Evolutionary conservation across 345 rosid genomes (phyloP), one percentile per base, ranked within the genome.

Genomic region (Gossypium raimondii): DNA sequence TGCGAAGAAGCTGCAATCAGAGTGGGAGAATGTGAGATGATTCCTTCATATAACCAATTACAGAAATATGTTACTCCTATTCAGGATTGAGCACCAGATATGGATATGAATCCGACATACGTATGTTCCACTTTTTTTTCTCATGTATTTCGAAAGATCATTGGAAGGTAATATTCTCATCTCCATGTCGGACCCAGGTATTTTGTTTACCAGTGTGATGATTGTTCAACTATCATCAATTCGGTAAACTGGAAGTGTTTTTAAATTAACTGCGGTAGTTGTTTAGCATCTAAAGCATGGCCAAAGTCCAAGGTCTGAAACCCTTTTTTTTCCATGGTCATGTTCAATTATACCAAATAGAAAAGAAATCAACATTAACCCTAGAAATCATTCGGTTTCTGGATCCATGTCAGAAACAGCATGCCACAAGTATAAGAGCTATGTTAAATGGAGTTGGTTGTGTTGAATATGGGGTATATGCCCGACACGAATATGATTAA

Each of bases 1-100:
- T 91, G 78, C 99, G 98, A 52, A 91, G 91, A 76, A 95, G 99
- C 98, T 93, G 98, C 82, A 84, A 80, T 16, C 16, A 50, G 59
- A 70, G 18, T 64, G 48, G 76, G 53, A 70, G 24, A 79, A 62
- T 8, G 48, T 67, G 43, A 55, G 59, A 61, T n/a, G 43, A 59
- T 73, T 73, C 25, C 47, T 27, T 48, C 72, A 13, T 48, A 67
- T 48, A 67, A 47, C 12, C 24, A 18, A 18, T 20, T 45, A 44
- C 45, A 0, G 34, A 2, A 24, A 24, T n/a, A n/a, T 7, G 58
- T 55, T 55, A n/a, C 24, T 55, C 58, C 9, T 7, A 17, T 55
- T 55, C 11, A n/a, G 58, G 22, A 14, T 8, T 55, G 3, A 34
- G 41, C 8, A 9, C 7, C 22, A n/a, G 10, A 55, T 55, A 57